Evolutionary conservation across 2,329 filamentous ascomycete genomes (phyloP).

Genomic region (Fusarium siculi): DNA sequence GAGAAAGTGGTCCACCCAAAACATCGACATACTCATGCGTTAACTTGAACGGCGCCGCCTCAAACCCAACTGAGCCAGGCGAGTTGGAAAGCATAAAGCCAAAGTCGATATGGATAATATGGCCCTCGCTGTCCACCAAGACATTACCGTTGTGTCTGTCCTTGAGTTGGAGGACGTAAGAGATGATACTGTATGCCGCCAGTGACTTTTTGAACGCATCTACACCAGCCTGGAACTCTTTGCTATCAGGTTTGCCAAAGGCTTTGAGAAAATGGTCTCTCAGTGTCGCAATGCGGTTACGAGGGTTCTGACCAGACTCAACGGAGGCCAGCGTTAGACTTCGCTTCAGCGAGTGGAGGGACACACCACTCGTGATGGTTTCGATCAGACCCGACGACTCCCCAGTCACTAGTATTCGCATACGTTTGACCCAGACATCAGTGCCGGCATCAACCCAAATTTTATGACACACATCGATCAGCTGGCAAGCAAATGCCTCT

Average conservation of each 20-base stretch:
- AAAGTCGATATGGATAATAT: slow-evolving; percentile 90
- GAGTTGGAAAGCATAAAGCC: slow-evolving; percentile 92
- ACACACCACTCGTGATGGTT: slow-evolving; percentile 89
- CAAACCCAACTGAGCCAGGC: slow-evolving; percentile 84
- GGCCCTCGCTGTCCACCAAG: slow-evolving; percentile 84
- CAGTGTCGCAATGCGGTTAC: slow-evolving; percentile 80
- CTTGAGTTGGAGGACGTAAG: slow-evolving; percentile 85
- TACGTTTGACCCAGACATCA: slow-evolving; percentile 87
- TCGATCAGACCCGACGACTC: slow-evolving; percentile 87
- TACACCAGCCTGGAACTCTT: slow-evolving; percentile 76
- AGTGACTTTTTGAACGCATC: slow-evolving; percentile 85
- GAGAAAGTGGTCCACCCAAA: slow-evolving; percentile 76
- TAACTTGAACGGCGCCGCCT: slow-evolving; percentile 87
- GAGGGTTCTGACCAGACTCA: slow-evolving; percentile 76
- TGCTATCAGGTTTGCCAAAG: slow-evolving; percentile 76
- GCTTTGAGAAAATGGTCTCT: slow-evolving; percentile 85
- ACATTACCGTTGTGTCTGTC: slow-evolving; percentile 90
- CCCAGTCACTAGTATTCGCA: slow-evolving; percentile 87
- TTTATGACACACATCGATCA: slow-evolving; percentile 83
- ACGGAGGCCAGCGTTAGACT: slow-evolving; percentile 81
- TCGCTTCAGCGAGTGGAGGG: slow-evolving; percentile 85
- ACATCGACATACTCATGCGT: slow-evolving; percentile 89
- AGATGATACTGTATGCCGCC: slow-evolving; percentile 86
- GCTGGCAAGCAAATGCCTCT: slow-evolving; percentile 87
- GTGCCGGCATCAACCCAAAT: slow-evolving; percentile 81